phyloP scores from a whole-genome alignment of 2,329 filamentous ascomycete species.

The Colletotrichum noveboracense region DNA sequence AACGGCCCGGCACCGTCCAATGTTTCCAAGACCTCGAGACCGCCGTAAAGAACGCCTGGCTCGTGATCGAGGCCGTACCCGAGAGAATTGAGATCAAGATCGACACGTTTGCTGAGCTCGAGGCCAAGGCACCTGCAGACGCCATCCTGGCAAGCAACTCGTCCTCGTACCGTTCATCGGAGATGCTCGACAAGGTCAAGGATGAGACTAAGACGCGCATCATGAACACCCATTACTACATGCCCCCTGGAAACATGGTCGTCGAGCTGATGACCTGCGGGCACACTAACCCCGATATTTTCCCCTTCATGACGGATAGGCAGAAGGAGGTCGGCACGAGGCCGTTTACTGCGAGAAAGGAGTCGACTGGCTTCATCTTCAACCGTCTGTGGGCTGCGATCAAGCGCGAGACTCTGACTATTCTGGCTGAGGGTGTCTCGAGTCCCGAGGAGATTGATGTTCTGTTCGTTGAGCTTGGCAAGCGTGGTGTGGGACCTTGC shows the following conservation, averaged over 20 bases:
- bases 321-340: constrained; percentile 43
- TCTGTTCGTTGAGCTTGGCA: constrained; percentile 42
- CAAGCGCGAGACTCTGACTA: constrained; percentile 54
- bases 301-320: constrained; percentile 48
- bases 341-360: constrained; percentile 46
- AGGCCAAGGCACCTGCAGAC: constrained; percentile 44
- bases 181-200: constrained; percentile 50
- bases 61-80: constrained; percentile 59
- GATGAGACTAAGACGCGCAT: constrained; percentile 40
- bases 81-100: constrained; percentile 55
- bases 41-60: constrained; percentile 52
- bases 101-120: constrained; percentile 50
- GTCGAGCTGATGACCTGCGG: constrained; percentile 62
- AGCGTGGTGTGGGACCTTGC: constrained; percentile 7
- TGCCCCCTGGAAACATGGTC: constrained; percentile 49
- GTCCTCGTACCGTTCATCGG: constrained; percentile 54
- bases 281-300: constrained; percentile 43
- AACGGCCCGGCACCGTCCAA: constrained; percentile 28
- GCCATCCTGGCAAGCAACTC: constrained; percentile 56
- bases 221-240: constrained; percentile 57
- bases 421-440: constrained; percentile 55
- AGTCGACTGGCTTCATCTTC: constrained; percentile 60
- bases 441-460: constrained; percentile 54
- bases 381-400: constrained; percentile 63
- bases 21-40: constrained; percentile 40